Percentiles rank a stretch among this genome's conserved stretches.
These are phyloP conservation scores for Sarcodon aspratus DNA, from an alignment of 768 basidiomycete genomes.

Conservation along the genomic window DNA sequence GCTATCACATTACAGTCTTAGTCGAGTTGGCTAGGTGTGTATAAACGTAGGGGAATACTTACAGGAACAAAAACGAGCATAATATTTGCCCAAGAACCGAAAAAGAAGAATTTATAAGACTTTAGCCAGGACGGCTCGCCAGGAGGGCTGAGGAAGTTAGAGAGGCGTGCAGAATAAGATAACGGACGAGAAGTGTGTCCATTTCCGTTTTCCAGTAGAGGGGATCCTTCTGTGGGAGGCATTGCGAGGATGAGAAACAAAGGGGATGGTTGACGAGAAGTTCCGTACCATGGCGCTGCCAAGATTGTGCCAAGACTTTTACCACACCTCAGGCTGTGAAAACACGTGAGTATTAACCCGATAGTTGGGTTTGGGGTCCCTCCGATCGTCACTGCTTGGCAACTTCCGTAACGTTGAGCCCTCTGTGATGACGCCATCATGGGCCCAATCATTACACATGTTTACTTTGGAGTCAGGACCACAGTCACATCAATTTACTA, in stretches of 20 bases:
- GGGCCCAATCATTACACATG: too few species aligned
- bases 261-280: neutral
- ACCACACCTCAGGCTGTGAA: too few species aligned
- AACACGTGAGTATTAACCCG: too few species aligned
- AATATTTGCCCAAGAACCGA: constrained; percentile 62
- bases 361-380: too few species aligned
- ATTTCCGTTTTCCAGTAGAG: constrained; percentile 36
- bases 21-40: too few species aligned
- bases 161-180: constrained; percentile 22
- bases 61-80: constrained; percentile 69
- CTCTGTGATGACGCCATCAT: too few species aligned
- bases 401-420: too few species aligned
- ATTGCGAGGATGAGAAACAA: constrained; percentile 6
- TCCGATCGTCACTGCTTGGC: too few species aligned
- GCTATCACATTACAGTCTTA: constrained; percentile 1
- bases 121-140: constrained; percentile 49
- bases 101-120: constrained; percentile 51
- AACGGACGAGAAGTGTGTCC: constrained; percentile 10
- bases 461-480: too few species aligned
- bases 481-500: too few species aligned
- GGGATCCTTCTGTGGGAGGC: constrained; percentile 29
- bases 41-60: too few species aligned
- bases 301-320: neutral
- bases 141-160: constrained; percentile 38
- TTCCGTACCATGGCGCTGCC: constrained; percentile 1